Evolutionary conservation across 345 rosid genomes (phyloP), one percentile per base, ranked within the genome.

Genomic region (Mallotus nudiflorus): DNA sequence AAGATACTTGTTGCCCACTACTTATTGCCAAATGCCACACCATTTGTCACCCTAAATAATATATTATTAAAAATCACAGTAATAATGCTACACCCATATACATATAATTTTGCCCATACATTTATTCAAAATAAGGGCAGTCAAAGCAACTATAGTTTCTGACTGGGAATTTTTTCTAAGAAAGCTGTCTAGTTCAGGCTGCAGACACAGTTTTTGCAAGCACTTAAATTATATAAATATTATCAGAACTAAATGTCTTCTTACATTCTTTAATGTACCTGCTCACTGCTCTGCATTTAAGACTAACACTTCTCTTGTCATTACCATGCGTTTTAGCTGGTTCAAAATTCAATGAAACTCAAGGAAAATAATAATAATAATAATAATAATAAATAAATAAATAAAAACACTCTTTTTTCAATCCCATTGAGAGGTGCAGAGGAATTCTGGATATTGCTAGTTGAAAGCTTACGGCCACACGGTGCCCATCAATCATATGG

Each of bases 1-100:
- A 61, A 52, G 57, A 75, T 73, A 75, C 74, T 66, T 75, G 72
- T 6, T 51, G n/a, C 48, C 69, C 85, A 82, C 71, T 66, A 62
- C 78, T 69, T 45, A 1, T 48, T 52, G 71, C 75, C 71, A 65
- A n/a, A 61, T 33, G 49, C 55, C 67, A 35, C 57, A 63, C 3
- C 11, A 60, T 15, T 40, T 37, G 27, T 42, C 74, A 37, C 2
- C 48, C 31, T 9, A 18, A 37, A 28, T 9, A 20, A 35, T 35
- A 64, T 67, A 55, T 28, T 9, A 10, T 44, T 50, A 62, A 35
- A 48, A 37, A 9, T 39, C n/a, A n/a, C n/a, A n/a, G n/a, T n/a
- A n/a, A n/a, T n/a, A n/a, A n/a, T n/a, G n/a, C n/a, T n/a, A n/a
- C n/a, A n/a, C n/a, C n/a, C n/a, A n/a, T n/a, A n/a, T n/a, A n/a